Evolutionary conservation across 2,329 filamentous ascomycete species (phyloP).

Genomic region (Diaporthe caulivora): DNA sequence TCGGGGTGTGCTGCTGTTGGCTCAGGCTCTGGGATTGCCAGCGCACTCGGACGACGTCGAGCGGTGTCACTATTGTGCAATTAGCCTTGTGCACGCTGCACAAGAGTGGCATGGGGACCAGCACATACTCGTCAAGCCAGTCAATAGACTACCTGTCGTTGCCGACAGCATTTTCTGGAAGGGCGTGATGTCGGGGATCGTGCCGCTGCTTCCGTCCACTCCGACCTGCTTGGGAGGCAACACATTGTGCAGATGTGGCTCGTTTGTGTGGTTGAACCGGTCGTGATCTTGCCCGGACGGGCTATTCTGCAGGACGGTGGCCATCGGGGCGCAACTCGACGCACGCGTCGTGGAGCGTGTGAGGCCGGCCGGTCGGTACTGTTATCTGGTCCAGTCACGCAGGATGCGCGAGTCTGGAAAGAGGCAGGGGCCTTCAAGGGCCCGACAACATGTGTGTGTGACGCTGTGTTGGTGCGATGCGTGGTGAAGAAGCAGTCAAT

Average conservation of each 20-base stretch:
- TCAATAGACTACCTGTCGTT: slow-evolving; percentile 89
- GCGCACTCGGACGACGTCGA: slow-evolving; percentile 96
- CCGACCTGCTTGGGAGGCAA: slow-evolving; percentile 51
- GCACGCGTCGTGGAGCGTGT: slow-evolving; percentile 5
- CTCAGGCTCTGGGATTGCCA: slow-evolving; percentile 82
- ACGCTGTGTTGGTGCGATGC: neutral
- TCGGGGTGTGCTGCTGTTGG: slow-evolving; percentile 49
- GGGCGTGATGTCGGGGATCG: slow-evolving; percentile 75
- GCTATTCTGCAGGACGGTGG: slow-evolving; percentile 39
- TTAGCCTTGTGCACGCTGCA: slow-evolving; percentile 25
- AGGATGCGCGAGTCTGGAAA: slow-evolving; percentile 36
- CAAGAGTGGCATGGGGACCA: neutral
- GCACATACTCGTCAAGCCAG: slow-evolving; percentile 83
- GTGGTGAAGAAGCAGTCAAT: neutral
- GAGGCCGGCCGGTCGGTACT: slow-evolving; percentile 19
- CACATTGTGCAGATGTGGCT: slow-evolving; percentile 49
- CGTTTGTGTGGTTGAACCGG: slow-evolving; percentile 49
- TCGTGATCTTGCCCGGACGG: slow-evolving; percentile 53
- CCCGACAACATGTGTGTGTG: neutral
- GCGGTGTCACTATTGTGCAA: slow-evolving; percentile 79
- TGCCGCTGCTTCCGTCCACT: slow-evolving; percentile 42
- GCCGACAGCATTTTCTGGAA: slow-evolving; percentile 96
- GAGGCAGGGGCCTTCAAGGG: neutral
- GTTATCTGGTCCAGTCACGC: slow-evolving; percentile 37
- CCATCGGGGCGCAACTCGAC: slow-evolving; percentile 30